Conservation (phyloP, 352 stramenopile species). For the Phytophthora idaei region DNA sequence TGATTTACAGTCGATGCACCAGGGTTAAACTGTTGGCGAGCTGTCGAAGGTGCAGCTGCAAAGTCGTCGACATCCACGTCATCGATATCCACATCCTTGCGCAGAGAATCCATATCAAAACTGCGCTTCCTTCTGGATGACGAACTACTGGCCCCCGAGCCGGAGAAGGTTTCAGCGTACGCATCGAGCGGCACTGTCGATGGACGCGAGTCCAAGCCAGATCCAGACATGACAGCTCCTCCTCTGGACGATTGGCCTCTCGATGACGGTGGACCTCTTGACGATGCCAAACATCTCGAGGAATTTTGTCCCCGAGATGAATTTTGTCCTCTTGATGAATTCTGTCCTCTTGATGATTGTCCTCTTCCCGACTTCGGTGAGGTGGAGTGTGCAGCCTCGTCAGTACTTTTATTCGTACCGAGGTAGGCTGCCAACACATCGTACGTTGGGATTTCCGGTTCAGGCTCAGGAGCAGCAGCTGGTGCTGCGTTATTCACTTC, state of each 20-base stretch:
- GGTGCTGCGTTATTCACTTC: constrained; percentile 24
- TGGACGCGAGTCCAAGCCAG: constrained; percentile 19
- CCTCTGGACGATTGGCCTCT: constrained; percentile 24
- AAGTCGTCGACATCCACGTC: constrained; percentile 37
- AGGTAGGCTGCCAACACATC: constrained; percentile 50
- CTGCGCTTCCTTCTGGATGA: constrained; percentile 41
- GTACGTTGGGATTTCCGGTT: constrained; percentile 38
- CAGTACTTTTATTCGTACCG: constrained; percentile 32
- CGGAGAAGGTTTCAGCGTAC: constrained; percentile 33
- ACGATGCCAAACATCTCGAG: constrained; percentile 21
- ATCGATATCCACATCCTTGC: constrained; percentile 42
- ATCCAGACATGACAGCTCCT: constrained; percentile 28
- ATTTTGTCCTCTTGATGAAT: constrained; percentile 19
- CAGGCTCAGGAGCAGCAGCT: constrained; percentile 19
- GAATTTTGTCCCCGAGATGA: constrained; percentile 27
- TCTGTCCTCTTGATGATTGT: constrained; percentile 16
- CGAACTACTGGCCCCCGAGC: constrained; percentile 21
- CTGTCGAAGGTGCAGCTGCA: constrained; percentile 5
- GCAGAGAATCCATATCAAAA: constrained; percentile 43
- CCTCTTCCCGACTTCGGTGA: constrained; percentile 31
- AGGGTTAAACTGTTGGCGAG: constrained; percentile 15
- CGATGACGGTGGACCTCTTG: constrained; percentile 31
- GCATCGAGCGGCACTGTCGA: constrained; percentile 38
- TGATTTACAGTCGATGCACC: constrained; percentile 22
- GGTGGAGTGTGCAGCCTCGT: constrained; percentile 30